Conservation (phyloP, 495 filamentous ascomycete species). For the Lepidopterella palustris region DNA sequence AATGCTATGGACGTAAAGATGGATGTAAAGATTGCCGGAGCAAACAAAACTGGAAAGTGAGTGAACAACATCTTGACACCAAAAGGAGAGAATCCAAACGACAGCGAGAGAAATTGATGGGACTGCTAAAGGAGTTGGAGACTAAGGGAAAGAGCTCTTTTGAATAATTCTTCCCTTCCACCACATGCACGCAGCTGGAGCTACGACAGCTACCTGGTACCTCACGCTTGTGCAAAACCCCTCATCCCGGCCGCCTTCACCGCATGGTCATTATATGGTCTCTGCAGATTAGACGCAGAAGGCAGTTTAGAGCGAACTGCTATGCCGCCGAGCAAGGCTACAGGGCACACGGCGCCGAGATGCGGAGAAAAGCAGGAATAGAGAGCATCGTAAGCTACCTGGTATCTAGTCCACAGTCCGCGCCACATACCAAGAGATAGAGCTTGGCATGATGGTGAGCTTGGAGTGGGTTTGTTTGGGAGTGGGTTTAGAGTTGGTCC, state of each 20-base stretch:
- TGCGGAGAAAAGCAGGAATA: background rate
- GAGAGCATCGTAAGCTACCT: background rate
- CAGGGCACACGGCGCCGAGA: background rate
- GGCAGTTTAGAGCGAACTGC: background rate
- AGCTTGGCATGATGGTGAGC: no score
- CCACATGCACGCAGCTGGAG: background rate
- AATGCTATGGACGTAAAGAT: constrained; percentile 13
- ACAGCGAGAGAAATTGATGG: background rate
- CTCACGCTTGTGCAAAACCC: background rate
- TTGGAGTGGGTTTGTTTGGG: background rate
- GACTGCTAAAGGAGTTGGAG: background rate
- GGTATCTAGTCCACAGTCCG: background rate
- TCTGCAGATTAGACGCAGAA: background rate
- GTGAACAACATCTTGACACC: constrained; percentile 11
- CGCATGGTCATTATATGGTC: background rate
- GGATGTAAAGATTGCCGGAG: constrained; percentile 13
- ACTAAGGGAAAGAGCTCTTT: background rate
- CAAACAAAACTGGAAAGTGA: constrained; percentile 11
- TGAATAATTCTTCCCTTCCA: background rate
- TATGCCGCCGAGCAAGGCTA: no score
- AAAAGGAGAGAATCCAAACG: background rate
- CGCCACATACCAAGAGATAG: background rate
- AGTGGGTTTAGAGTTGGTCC: background rate
- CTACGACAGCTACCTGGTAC: no score
- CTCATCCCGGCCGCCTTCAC: background rate